phyloP scores from a whole-genome alignment of 139 green algal genomes.

The Tetraselmis striata region DNA sequence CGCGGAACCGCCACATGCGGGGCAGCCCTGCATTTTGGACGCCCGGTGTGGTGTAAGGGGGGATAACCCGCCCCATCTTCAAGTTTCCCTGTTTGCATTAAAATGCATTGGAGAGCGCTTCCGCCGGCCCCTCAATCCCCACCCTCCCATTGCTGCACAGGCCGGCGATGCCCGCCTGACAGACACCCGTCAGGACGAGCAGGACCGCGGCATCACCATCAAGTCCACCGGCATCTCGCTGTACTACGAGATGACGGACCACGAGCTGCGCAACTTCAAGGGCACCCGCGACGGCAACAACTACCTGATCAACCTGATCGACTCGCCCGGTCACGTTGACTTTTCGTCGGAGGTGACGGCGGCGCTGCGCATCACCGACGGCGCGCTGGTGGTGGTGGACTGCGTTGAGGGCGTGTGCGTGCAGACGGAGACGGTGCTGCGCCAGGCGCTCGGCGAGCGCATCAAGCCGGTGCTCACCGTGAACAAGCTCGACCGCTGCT shows the following conservation, averaged over 20 bases:
- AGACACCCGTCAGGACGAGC: constrained; percentile 96
- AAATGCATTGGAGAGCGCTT: too few relatives aligned
- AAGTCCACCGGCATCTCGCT: constrained; percentile 99
- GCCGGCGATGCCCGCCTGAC: constrained; percentile 85
- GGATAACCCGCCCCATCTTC: too few relatives aligned
- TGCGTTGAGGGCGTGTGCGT: constrained; percentile 99
- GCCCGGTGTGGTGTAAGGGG: too few relatives aligned
- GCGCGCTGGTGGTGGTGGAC: constrained; percentile 97
- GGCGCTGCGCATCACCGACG: constrained; percentile 98
- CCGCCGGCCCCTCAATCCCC: too few relatives aligned
- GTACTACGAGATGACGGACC: constrained; percentile 91
- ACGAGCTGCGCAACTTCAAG: constrained; percentile 69
- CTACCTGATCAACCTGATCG: constrained; percentile 98
- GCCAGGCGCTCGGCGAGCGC: constrained; percentile 91
- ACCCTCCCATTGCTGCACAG: too few relatives aligned
- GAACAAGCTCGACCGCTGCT: constrained; percentile 99
- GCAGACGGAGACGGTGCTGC: constrained; percentile 99
- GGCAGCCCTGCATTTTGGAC: too few relatives aligned
- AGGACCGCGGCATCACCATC: constrained; percentile 99
- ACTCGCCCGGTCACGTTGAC: constrained; percentile 99
- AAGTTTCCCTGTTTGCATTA: neutral
- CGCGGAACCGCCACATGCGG: too few relatives aligned
- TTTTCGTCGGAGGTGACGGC: constrained; percentile 99
- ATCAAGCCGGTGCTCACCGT: constrained; percentile 97
- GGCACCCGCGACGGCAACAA: constrained; percentile 76